Base-by-base conservation (phyloP, 78 protist species). In the Dictyostelium brefeldianum region DNA sequence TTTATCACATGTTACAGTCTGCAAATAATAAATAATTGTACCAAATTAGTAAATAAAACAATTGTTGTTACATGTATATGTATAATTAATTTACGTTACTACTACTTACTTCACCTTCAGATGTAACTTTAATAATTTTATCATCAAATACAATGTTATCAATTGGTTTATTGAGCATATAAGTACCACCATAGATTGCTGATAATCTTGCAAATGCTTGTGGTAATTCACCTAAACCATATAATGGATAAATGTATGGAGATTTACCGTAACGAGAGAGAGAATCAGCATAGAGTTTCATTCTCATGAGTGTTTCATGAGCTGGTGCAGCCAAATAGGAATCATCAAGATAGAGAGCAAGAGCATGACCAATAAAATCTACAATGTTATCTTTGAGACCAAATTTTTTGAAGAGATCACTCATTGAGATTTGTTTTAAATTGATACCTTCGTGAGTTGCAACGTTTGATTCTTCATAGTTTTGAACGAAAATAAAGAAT, bases 111-210 rank as follows among this genome's bases (percentile, higher is more conserved):
- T 97, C 98, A 59, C 95, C 98, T 50, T 87, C 95, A 53, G 97
- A 96, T 54, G 70, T 56, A 89, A 99, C 98, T 53, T 99, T 99
- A 36, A 50, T 48, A 36, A 50, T 48, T 79, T 80, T 50, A 11
- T 97, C 99, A 65, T 29, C 73, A 41, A 96, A 83, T 22, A 94
- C 78, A 36, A 98, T 59, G 82, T 97, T 95, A 15, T 96, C 98
- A 69, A 98, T 83, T 22, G 99, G 98, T 87, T 84, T 96, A 94
- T 93, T 70, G 65, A 99, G 96, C 99, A 99, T 99, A 90, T 98
- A 99, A 18, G 98, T 97, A 53, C 99, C 99, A 25, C 99, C 99
- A 89, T 98, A 98, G 81, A 99, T 98, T 78, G 99, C 99, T 22
- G 97, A 41, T 91, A 99, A 92, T 22, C 99, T 64, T 41, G 98